These are phyloP conservation scores for Kazachstania viticola DNA, from an alignment of 805 yeast species.

Conservation along the genomic window DNA sequence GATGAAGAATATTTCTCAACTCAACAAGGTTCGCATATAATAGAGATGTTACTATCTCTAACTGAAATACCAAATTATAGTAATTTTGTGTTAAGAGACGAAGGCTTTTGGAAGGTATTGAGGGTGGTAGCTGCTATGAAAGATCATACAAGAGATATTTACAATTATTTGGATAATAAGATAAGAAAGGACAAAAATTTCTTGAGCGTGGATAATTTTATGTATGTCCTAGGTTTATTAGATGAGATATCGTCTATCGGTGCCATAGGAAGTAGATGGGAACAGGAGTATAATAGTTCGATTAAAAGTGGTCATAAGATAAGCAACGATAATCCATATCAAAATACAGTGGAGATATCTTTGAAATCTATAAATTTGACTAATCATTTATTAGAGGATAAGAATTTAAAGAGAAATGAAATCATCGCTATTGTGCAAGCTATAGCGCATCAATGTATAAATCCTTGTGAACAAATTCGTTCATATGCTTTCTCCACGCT, in stretches of 20 bases:
- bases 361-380: slow-evolving; percentile 54
- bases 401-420: slow-evolving; percentile 23
- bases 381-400: slow-evolving; percentile 33
- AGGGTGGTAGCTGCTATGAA: slow-evolving; percentile 37
- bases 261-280: slow-evolving; percentile 68
- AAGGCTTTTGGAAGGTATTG: slow-evolving; percentile 44
- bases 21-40: slow-evolving; percentile 35
- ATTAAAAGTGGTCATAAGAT: slow-evolving; percentile 34
- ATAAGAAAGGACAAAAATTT: slow-evolving; percentile 23
- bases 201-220: slow-evolving; percentile 41
- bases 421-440: slow-evolving; percentile 61
- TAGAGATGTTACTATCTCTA: slow-evolving; percentile 32
- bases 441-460: slow-evolving; percentile 77
- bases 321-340: slow-evolving; percentile 37
- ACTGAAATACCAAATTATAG: slow-evolving; percentile 17
- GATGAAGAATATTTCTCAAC: slow-evolving; percentile 26
- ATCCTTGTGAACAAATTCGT: slow-evolving; percentile 74
- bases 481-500: slow-evolving; percentile 51
- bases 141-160: slow-evolving; percentile 33
- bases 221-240: slow-evolving; percentile 55
- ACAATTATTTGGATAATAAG: slow-evolving; percentile 35
- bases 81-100: slow-evolving; percentile 36
- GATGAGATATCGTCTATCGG: slow-evolving; percentile 78
- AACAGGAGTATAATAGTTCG: slow-evolving; percentile 44
- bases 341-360: slow-evolving; percentile 45